Evolutionary conservation across 768 basidiomycete species (phyloP).

Genomic region (Glaciozyma antarctica): DNA sequence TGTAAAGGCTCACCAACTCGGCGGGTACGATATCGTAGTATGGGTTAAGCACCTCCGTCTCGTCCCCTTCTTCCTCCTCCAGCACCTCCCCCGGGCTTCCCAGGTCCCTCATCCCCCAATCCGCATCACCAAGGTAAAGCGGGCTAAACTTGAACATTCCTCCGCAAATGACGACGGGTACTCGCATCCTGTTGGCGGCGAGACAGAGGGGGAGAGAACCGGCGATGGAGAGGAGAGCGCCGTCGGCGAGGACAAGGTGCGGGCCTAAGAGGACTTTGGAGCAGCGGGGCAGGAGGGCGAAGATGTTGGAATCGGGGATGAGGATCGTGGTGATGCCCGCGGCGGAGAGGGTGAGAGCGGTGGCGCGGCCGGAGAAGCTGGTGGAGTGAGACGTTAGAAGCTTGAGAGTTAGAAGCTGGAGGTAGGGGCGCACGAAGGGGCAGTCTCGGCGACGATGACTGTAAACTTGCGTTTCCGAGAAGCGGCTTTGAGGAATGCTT

Average conservation of each 20-base stretch:
- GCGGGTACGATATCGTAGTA: constrained; percentile 92
- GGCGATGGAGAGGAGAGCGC: constrained; percentile 81
- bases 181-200: constrained; percentile 60
- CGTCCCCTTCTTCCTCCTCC: constrained; percentile 48
- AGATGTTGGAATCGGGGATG: constrained; percentile 90
- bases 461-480: constrained; percentile 85
- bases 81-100: constrained; percentile 47
- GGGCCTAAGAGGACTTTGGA: constrained; percentile 94
- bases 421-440: constrained; percentile 59
- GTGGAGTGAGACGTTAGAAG: too few relatives aligned
- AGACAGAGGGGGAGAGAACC: constrained; percentile 61
- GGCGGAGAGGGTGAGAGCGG: constrained; percentile 70
- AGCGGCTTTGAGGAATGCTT: constrained; percentile 83
- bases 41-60: constrained; percentile 89
- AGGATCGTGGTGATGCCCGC: constrained; percentile 88
- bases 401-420: constrained; percentile 2
- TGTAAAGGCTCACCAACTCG: constrained; percentile 82
- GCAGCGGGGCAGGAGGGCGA: constrained; percentile 89
- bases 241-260: constrained; percentile 92
- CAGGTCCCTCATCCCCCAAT: constrained; percentile 58
- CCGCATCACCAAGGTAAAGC: constrained; percentile 76
- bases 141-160: constrained; percentile 97
- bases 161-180: constrained; percentile 73
- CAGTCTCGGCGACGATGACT: constrained; percentile 90
- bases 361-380: constrained; percentile 73